These are phyloP conservation scores for Hortaea werneckii DNA, from an alignment of 2,329 filamentous ascomycete genomes.

Conservation along the genomic window DNA sequence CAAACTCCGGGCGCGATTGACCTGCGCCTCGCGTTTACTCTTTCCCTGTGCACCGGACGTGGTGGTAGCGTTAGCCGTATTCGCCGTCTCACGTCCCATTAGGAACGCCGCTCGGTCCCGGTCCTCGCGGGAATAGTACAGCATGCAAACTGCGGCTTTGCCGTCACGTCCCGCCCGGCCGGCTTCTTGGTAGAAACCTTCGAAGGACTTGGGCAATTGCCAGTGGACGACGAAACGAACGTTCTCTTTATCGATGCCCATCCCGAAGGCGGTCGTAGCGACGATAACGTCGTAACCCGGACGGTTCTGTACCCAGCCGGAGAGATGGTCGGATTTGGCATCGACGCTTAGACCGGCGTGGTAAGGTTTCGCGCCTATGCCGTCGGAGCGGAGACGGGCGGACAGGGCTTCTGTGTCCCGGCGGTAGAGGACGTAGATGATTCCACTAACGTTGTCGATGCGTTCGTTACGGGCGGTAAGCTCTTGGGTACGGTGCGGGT, in stretches of 20 bases:
- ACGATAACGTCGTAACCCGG: constrained; percentile 83
- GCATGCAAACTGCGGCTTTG: constrained; percentile 73
- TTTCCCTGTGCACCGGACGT: constrained; percentile 29
- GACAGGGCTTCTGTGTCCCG: constrained; percentile 66
- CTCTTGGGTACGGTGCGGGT: constrained; percentile 54
- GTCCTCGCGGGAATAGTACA: constrained; percentile 87
- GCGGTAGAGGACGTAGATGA: constrained; percentile 69
- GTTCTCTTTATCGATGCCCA: constrained; percentile 94
- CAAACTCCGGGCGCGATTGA: constrained; percentile 34
- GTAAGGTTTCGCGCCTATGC: constrained; percentile 64
- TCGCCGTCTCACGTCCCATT: constrained; percentile 32
- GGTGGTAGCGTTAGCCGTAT: too few relatives aligned
- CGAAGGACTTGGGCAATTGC: constrained; percentile 87
- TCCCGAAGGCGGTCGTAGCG: constrained; percentile 90
- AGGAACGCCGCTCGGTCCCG: constrained; percentile 58
- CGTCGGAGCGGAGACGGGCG: constrained; percentile 52
- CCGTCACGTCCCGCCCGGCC: constrained; percentile 84
- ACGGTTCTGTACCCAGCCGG: constrained; percentile 62
- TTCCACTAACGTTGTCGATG: constrained; percentile 57
- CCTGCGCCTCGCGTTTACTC: constrained; percentile 30
- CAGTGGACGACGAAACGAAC: constrained; percentile 93
- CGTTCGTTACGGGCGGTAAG: constrained; percentile 43
- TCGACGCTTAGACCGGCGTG: constrained; percentile 57
- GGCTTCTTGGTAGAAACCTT: constrained; percentile 93
- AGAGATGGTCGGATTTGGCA: constrained; percentile 60